These are phyloP conservation scores for Aureobasidium sp. DNA, from an alignment of 2,329 filamentous ascomycete species.

Conservation along the genomic window DNA sequence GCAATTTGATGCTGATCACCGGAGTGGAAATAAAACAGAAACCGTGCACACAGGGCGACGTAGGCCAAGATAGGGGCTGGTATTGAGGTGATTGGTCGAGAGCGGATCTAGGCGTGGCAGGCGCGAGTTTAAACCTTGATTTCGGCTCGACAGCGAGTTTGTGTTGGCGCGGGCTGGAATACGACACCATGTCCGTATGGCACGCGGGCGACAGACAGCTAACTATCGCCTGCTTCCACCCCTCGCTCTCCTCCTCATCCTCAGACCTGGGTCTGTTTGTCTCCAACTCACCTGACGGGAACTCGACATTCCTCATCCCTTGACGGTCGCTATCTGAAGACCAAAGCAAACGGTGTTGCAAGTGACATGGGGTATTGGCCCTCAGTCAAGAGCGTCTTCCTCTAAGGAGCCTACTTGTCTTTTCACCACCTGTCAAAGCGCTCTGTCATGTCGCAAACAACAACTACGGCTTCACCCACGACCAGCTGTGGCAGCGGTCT, in stretches of 20 bases:
- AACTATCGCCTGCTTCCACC: background rate
- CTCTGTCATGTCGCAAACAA: background rate
- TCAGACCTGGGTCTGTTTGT: background rate
- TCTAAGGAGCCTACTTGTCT: background rate
- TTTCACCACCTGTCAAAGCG: background rate
- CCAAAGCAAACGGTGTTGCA: background rate
- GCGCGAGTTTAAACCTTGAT: conserved; percentile 5
- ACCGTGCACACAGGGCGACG: background rate
- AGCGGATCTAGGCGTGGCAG: background rate
- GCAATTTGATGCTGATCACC: conserved; percentile 9
- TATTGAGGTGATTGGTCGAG: background rate
- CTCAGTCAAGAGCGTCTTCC: background rate
- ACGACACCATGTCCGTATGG: background rate
- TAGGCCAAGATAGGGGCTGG: background rate
- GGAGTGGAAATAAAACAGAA: background rate
- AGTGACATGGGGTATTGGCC: background rate
- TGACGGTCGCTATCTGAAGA: background rate
- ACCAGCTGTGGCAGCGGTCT: background rate
- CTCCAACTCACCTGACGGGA: background rate
- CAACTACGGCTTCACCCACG: background rate
- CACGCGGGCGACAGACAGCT: background rate
- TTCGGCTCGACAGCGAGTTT: conserved; percentile 1
- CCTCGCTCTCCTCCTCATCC: background rate
- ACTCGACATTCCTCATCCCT: background rate
- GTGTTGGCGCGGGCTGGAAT: background rate